Conservation (phyloP, 1,284 basidiomycete genomes). For the Meripilus lineatus region DNA sequence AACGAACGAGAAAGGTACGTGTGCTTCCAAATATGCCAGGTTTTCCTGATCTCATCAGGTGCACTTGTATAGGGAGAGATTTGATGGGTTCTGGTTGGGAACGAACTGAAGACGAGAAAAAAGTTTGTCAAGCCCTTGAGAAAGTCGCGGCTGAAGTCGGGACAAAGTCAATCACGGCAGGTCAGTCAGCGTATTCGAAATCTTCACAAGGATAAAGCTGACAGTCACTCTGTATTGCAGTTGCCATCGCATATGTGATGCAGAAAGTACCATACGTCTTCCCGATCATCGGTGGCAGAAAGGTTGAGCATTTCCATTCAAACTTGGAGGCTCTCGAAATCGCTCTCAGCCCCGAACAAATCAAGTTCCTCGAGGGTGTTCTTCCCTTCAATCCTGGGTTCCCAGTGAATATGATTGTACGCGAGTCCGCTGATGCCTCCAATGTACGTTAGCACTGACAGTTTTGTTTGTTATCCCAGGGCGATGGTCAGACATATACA, state of each 20-base stretch:
- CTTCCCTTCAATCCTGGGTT: constrained; percentile 41
- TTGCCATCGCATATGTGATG: constrained; percentile 46
- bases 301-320: constrained; percentile 41
- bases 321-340: constrained; percentile 47
- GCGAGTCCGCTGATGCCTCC: constrained; percentile 14
- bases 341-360: constrained; percentile 36
- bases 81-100: constrained; percentile 27
- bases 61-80: constrained; percentile 20
- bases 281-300: constrained; percentile 40
- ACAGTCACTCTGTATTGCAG: not conserved
- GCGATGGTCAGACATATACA: constrained; percentile 4
- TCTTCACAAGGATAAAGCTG: constrained; percentile 1
- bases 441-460: not conserved
- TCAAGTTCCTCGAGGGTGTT: constrained; percentile 37
- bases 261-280: constrained; percentile 46
- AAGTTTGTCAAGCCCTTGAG: constrained; percentile 34
- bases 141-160: constrained; percentile 38
- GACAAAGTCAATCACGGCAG: constrained; percentile 30
- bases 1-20: constrained; percentile 37
- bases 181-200: constrained; percentile 15
- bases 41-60: not conserved
- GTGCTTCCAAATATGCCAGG: not conserved
- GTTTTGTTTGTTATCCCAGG: too few species aligned
- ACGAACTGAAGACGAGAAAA: constrained; percentile 32
- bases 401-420: constrained; percentile 34